These are phyloP conservation scores for Venturia aucupariae DNA, from an alignment of 2,329 filamentous ascomycete genomes.

Conservation along the genomic window DNA sequence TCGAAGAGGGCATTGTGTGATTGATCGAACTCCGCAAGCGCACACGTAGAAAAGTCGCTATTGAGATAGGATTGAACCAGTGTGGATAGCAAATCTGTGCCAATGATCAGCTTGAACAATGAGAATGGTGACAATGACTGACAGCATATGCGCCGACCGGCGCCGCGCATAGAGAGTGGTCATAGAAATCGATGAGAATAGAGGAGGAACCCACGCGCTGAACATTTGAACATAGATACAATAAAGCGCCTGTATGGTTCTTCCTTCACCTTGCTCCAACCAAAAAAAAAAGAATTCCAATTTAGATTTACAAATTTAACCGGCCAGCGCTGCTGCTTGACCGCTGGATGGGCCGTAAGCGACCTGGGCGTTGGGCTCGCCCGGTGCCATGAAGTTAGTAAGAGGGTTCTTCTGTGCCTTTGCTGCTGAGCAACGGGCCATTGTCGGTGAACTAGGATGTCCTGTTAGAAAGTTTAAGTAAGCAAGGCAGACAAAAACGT, in stretches of 20 bases:
- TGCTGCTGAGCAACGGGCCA: constrained; percentile 92
- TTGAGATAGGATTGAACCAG: too few relatives aligned
- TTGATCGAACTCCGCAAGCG: background rate
- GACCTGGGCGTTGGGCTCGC: constrained; percentile 23
- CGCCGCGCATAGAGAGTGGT: background rate
- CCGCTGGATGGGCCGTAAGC: constrained; percentile 14
- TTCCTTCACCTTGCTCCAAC: background rate
- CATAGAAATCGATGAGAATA: background rate
- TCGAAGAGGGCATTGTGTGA: too few relatives aligned
- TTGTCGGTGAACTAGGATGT: constrained; percentile 72
- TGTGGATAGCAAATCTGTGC: background rate
- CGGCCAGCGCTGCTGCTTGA: constrained; percentile 1
- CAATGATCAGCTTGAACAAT: background rate
- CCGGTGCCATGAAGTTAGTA: constrained; percentile 44
- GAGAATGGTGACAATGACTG: background rate
- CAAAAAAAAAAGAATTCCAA: background rate
- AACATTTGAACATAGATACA: constrained; percentile 1
- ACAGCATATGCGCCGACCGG: background rate
- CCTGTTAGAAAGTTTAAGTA: constrained; percentile 11
- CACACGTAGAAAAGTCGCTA: background rate
- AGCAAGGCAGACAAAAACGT: constrained; percentile 29
- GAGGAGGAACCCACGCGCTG: background rate
- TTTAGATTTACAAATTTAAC: constrained; percentile 7
- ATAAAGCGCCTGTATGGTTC: background rate
- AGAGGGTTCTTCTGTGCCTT: constrained; percentile 55